A percentile compares a stretch with the other conserved stretches of the same genome.
Evolutionary conservation across 2,329 filamentous ascomycete genomes (phyloP).

Genomic region (Xylaria sp.): DNA sequence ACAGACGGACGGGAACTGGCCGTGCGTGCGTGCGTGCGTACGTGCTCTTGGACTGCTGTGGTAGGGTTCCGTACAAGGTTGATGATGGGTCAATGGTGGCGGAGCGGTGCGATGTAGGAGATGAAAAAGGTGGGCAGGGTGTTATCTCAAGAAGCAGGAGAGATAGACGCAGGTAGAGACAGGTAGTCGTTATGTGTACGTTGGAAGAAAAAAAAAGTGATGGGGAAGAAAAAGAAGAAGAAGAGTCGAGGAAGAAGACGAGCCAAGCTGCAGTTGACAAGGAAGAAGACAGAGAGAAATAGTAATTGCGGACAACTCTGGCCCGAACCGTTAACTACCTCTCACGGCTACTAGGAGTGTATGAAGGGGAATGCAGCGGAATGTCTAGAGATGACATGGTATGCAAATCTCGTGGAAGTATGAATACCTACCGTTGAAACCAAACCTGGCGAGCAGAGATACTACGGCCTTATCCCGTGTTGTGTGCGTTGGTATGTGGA

Average conservation of each 20-base stretch:
- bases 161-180: not conserved
- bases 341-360: conserved; percentile 23
- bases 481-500: conserved; percentile 27
- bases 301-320: conserved; percentile 34
- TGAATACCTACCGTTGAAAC: conserved; percentile 17
- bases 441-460: conserved; percentile 21
- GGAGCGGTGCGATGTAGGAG: conserved; percentile 12
- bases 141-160: not conserved
- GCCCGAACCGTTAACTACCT: conserved; percentile 33
- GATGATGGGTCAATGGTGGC: conserved; percentile 18
- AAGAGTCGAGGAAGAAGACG: conserved; percentile 20
- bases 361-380: conserved; percentile 24
- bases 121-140: conserved; percentile 2
- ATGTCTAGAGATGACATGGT: conserved; percentile 34
- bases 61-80: conserved; percentile 18
- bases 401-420: conserved; percentile 23
- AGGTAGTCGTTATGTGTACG: conserved; percentile 10
- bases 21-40: not conserved
- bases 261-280: conserved; percentile 31
- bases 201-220: conserved; percentile 7
- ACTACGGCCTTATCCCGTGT: conserved; percentile 28
- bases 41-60: conserved; percentile 3
- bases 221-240: not conserved
- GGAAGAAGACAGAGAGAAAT: conserved; percentile 32
- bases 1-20: conserved; percentile 11